A percentile compares a stretch with the other conserved stretches of the same genome.
These are phyloP conservation scores for Gossypium longicalyx DNA, from an alignment of 345 rosid genomes.

Conservation along the genomic window DNA sequence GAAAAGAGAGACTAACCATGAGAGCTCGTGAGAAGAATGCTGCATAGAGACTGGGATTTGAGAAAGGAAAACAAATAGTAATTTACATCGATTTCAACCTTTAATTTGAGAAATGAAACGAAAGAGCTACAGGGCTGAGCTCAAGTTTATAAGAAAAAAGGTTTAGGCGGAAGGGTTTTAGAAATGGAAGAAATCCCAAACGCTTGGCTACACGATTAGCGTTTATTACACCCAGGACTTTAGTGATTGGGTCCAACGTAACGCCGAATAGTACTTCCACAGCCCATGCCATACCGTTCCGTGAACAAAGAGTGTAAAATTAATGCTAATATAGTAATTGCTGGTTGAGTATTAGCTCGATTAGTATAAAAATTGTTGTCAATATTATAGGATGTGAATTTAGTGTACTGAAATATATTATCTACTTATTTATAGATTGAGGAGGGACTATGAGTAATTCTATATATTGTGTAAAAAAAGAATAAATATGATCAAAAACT, in stretches of 20 bases:
- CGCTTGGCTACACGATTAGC: background rate
- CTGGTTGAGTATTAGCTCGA: accelerated
- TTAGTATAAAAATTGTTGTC: accelerated
- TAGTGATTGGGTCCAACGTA: background rate
- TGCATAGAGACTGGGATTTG: background rate
- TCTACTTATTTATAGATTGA: accelerated
- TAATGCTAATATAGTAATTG: no score
- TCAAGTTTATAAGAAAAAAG: background rate
- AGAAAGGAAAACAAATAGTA: background rate
- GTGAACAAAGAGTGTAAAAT: no score
- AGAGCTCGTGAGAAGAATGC: slow-evolving; percentile 1
- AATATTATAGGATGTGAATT: no score
- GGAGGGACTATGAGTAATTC: no score
- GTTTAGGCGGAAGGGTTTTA: background rate
- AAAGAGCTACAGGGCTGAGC: background rate
- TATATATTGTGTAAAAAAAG: no score
- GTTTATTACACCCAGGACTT: background rate
- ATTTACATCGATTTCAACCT: background rate
- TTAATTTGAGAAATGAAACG: background rate
- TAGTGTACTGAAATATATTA: no score
- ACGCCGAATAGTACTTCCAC: background rate
- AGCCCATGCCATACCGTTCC: background rate
- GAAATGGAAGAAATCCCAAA: background rate
- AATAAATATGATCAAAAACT: no score
- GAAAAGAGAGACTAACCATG: background rate